phyloP scores from a whole-genome alignment of 2,329 filamentous ascomycete species.

The Aspergillus sp. region DNA sequence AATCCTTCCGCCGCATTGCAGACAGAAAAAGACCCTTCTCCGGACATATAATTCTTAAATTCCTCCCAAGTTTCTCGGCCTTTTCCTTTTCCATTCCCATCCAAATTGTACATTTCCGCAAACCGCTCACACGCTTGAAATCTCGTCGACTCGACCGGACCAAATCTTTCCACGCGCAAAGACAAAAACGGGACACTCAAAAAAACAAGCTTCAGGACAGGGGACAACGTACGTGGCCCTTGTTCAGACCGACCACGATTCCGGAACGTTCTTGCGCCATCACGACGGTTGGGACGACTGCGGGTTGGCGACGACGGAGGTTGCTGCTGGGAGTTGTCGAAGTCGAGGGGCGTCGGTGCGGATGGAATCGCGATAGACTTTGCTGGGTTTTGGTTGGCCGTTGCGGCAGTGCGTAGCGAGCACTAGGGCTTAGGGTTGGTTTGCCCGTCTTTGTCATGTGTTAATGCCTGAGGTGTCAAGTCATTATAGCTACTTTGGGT shows the following conservation, averaged over 20 bases:
- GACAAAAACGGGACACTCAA: slow-evolving; percentile 1
- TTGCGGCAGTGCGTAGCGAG: slow-evolving; percentile 40
- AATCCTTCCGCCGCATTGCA: not conserved
- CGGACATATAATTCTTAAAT: not conserved
- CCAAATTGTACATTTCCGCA: not conserved
- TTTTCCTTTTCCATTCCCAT: not conserved
- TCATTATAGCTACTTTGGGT: too few species aligned
- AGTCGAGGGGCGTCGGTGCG: slow-evolving; percentile 29
- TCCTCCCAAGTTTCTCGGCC: not conserved
- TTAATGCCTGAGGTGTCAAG: slow-evolving; percentile 11
- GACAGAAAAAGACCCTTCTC: not conserved
- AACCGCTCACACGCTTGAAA: not conserved
- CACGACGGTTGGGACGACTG: slow-evolving; percentile 42
- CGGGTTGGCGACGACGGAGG: slow-evolving; percentile 37
- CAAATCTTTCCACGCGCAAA: slow-evolving; percentile 13
- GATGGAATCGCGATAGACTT: slow-evolving; percentile 27
- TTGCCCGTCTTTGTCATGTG: slow-evolving; percentile 8
- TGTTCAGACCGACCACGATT: slow-evolving; percentile 64
- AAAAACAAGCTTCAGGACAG: slow-evolving; percentile 4
- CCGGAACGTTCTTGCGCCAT: slow-evolving; percentile 56
- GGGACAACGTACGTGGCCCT: slow-evolving; percentile 63
- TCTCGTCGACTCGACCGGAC: slow-evolving; percentile 21
- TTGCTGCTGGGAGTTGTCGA: slow-evolving; percentile 31
- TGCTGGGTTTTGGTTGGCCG: slow-evolving; percentile 37
- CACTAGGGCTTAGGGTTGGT: slow-evolving; percentile 42